phyloP scores from a whole-genome alignment of 306 rosid genomes.

The Sicyos baderoa region DNA sequence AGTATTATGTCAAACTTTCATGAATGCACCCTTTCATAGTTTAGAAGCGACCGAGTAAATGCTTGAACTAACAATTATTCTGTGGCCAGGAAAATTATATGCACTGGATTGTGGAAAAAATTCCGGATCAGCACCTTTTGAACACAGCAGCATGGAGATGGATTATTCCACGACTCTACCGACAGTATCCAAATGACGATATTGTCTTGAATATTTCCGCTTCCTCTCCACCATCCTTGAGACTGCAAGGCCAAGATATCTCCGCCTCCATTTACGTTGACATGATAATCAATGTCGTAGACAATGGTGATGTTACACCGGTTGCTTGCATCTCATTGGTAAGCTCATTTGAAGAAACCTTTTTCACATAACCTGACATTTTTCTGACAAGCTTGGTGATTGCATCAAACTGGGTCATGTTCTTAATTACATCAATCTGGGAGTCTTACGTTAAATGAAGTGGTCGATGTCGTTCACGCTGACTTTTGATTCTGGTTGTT shows the following conservation, averaged over 20 bases:
- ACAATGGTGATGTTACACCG: slow-evolving; percentile 48
- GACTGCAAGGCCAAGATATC: slow-evolving; percentile 37
- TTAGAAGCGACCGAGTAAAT: neutral
- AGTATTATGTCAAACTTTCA: neutral
- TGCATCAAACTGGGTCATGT: neutral
- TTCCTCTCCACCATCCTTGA: slow-evolving; percentile 57
- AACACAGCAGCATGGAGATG: slow-evolving; percentile 72
- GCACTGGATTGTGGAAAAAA: slow-evolving; percentile 52
- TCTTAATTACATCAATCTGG: neutral
- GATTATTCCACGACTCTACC: slow-evolving; percentile 69
- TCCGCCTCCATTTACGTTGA: slow-evolving; percentile 34
- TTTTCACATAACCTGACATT: neutral
- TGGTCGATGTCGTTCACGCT: neutral
- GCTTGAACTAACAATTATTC: slow-evolving; percentile 12
- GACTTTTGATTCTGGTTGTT: slow-evolving; percentile 23
- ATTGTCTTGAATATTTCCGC: slow-evolving; percentile 49
- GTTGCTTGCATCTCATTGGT: slow-evolving; percentile 76
- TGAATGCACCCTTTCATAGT: neutral
- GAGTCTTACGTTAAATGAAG: neutral
- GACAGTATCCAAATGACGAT: slow-evolving; percentile 59
- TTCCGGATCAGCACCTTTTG: slow-evolving; percentile 46
- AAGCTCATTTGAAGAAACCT: slow-evolving; percentile 22
- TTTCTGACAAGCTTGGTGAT: neutral
- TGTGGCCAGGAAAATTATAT: slow-evolving; percentile 35
- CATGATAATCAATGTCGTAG: slow-evolving; percentile 45